Base-by-base conservation (phyloP, 257 asterid genomes). In the Paulownia fortunei region DNA sequence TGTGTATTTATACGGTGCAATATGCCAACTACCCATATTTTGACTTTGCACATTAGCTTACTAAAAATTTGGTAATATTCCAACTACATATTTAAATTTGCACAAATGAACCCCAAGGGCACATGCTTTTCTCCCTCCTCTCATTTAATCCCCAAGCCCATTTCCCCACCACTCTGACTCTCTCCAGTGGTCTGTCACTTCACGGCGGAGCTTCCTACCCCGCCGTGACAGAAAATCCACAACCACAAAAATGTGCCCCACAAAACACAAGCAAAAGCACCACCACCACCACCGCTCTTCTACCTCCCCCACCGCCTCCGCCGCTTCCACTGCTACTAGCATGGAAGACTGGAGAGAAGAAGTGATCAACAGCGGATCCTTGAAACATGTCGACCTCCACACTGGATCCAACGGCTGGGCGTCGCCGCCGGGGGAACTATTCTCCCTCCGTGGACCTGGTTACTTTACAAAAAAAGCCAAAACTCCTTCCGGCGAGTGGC, bases 351-450 rank as follows among this genome's bases (percentile, higher is more conserved):
- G 98, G 97, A 87, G 91, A 66, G 85, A 88, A 36, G 94, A 87
- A 76, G 85, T 88, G 6, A 87, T 92, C 61, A 41, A 5, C 84
- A 88, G 91, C 34, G 98, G 98, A 71, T 92, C 98, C 13, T 76
- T 92, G 46, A 88, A 84, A 73, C 92, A 84, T 78, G 97, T 92
- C 6, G 97, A 92, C 80, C 89, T 89, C 72, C 78, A 81, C 39
- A 83, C 78, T 10, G 98, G 98, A 74, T 47, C 92, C 80, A 94
- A 92, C 84, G 98, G 98, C 36, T 94, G 98, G 98, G 97, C 98
- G 3, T 91, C 98, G 26, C 98, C 98, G 1, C 98, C 98, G 0
- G 98, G 98, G 0, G 94, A 92, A 4, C 54, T 85, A 0, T 92
- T 94, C 88, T 66, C 73, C 34, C 86, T 94, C 73, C 98, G 99